Evolutionary conservation across 148 eudicot species (phyloP).

Genomic region (Nepenthes gracilis): DNA sequence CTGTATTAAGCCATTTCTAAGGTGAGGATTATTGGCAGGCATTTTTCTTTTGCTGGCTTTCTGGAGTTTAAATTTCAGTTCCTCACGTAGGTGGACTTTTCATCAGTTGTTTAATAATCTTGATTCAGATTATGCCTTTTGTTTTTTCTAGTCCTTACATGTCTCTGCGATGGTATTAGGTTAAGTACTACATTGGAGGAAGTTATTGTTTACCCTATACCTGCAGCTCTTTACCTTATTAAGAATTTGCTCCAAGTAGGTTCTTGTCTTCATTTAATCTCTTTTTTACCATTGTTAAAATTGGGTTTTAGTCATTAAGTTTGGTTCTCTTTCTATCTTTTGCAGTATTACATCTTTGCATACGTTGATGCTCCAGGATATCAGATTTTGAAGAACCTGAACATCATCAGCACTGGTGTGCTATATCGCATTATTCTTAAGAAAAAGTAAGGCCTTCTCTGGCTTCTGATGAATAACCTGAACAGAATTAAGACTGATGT

Average conservation of each 20-base stretch:
- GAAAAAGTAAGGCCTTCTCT: slow-evolving; percentile 37
- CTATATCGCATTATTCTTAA: slow-evolving; percentile 88
- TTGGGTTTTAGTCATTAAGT: slow-evolving; percentile 2
- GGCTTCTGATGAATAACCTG: slow-evolving; percentile 3
- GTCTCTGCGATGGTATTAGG: slow-evolving; percentile 23
- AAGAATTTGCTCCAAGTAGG: slow-evolving; percentile 89
- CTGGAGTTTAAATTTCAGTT: too few relatives aligned
- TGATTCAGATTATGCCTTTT: not conserved
- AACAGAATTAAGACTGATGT: not conserved
- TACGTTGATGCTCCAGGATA: slow-evolving; percentile 99
- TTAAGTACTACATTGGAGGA: slow-evolving; percentile 85
- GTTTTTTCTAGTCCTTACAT: not conserved
- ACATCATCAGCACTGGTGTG: slow-evolving; percentile 91
- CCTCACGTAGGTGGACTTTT: too few relatives aligned
- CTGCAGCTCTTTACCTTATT: slow-evolving; percentile 84
- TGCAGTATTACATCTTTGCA: slow-evolving; percentile 97
- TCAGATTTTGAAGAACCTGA: slow-evolving; percentile 91
- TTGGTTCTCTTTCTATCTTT: slow-evolving; percentile 8
- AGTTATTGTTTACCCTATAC: slow-evolving; percentile 94
- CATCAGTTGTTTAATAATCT: too few relatives aligned
- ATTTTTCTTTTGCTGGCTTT: too few relatives aligned
- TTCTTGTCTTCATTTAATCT: slow-evolving; percentile 1
- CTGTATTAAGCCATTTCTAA: too few relatives aligned
- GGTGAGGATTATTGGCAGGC: too few relatives aligned
- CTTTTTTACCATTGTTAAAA: slow-evolving; percentile 6